Conservation (phyloP, 805 yeast genomes). For the Suhomyces xylopsoci region DNA sequence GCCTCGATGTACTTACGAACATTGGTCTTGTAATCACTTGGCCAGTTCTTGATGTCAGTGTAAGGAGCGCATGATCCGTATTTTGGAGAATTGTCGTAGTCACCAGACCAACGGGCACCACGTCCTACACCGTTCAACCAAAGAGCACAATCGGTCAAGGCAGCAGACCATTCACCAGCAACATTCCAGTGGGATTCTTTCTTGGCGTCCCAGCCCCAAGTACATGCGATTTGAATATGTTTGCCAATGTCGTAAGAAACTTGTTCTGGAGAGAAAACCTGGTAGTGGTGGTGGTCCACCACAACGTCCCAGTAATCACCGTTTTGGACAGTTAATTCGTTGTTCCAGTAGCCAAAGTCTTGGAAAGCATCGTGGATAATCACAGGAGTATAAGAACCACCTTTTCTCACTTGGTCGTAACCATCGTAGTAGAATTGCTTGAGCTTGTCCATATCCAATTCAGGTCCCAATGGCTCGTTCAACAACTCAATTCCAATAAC, state of each 20-base stretch:
- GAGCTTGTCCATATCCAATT: slow-evolving; percentile 55
- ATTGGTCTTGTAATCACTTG: slow-evolving; percentile 50
- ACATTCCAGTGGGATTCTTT: slow-evolving; percentile 70
- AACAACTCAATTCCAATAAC: slow-evolving; percentile 81
- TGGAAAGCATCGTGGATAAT: slow-evolving; percentile 84
- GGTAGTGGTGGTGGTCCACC: slow-evolving; percentile 88
- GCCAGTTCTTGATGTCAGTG: slow-evolving; percentile 46
- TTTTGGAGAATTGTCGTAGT: slow-evolving; percentile 37
- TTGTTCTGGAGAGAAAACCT: slow-evolving; percentile 69
- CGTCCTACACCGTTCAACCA: slow-evolving; percentile 83
- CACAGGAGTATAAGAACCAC: slow-evolving; percentile 47
- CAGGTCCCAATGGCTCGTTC: slow-evolving; percentile 86
- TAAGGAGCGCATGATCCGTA: slow-evolving; percentile 60
- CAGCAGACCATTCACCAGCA: slow-evolving; percentile 74
- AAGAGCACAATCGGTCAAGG: slow-evolving; percentile 84
- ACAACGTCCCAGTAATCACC: slow-evolving; percentile 59
- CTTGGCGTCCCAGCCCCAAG: slow-evolving; percentile 27
- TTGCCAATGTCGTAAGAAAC: slow-evolving; percentile 56
- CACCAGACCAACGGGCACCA: slow-evolving; percentile 83
- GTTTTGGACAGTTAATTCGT: slow-evolving; percentile 36
- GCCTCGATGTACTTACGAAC: slow-evolving; percentile 80
- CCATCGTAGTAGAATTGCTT: slow-evolving; percentile 60
- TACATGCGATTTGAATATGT: slow-evolving; percentile 46
- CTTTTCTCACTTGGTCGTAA: slow-evolving; percentile 59
- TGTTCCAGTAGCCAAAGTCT: slow-evolving; percentile 55